Percentiles rank a stretch among this genome's conserved stretches.
Conservation (phyloP, 257 asterid species). For the Solanum neorickii region DNA sequence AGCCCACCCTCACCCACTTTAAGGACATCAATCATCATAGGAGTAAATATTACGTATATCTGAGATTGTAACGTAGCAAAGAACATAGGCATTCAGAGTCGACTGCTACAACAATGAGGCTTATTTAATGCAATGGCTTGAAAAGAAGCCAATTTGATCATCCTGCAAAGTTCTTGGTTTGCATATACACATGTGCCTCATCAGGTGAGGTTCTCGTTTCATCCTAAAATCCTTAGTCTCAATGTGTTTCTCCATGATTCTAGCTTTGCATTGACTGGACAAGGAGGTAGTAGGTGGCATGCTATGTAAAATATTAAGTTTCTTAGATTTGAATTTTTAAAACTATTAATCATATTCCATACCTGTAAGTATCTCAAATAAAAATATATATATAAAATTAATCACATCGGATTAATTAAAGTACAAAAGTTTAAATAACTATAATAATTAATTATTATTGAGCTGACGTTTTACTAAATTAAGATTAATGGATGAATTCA, state of each 20-base stretch:
- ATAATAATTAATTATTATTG: background rate
- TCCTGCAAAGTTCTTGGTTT: background rate
- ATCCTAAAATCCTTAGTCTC: background rate
- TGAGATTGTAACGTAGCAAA: background rate
- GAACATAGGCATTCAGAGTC: background rate
- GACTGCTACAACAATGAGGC: background rate
- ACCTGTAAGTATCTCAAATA: background rate
- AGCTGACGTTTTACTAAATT: background rate
- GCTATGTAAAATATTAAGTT: background rate
- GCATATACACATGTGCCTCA: background rate
- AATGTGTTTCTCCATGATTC: background rate
- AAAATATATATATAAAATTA: background rate
- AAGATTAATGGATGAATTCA: background rate
- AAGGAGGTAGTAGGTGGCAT: background rate
- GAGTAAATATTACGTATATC: background rate
- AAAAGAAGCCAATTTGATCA: background rate
- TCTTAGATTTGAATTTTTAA: background rate
- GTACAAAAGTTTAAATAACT: background rate
- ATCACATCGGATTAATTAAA: background rate
- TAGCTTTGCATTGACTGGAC: background rate
- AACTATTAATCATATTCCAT: background rate
- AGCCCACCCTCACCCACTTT: background rate
- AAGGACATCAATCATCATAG: background rate
- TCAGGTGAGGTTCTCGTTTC: background rate
- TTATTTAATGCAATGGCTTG: background rate